Conservation (phyloP, 768 basidiomycete species). For the Pleurotus djamor region DNA sequence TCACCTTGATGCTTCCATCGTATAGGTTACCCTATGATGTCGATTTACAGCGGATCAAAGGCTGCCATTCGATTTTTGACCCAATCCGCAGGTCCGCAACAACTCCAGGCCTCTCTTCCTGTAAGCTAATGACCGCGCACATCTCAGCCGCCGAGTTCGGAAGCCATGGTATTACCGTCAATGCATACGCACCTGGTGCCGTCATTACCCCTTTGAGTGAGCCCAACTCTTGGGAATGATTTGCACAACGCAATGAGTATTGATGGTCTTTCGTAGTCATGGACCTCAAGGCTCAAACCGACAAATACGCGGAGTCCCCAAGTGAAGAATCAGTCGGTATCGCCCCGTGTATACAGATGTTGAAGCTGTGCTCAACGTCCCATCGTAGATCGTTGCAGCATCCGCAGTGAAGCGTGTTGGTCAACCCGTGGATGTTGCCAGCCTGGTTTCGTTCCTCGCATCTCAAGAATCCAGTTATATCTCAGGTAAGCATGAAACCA, state of each 20-base stretch:
- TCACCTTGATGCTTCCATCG: neutral
- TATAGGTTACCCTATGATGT: slow-evolving; percentile 8
- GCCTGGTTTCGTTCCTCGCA: slow-evolving; percentile 31
- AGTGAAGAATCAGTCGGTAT: slow-evolving; percentile 1
- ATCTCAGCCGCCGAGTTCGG: slow-evolving; percentile 34
- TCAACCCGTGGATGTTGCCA: slow-evolving; percentile 26
- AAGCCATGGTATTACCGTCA: slow-evolving; percentile 36
- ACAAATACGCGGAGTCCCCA: neutral
- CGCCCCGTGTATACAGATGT: too few relatives aligned
- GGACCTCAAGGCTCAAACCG: neutral
- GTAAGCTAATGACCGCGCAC: too few relatives aligned
- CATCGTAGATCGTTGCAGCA: slow-evolving; percentile 9
- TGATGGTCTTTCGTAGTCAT: neutral
- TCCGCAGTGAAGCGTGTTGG: slow-evolving; percentile 12
- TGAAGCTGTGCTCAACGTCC: too few relatives aligned
- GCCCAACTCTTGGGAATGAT: neutral
- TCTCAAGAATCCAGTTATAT: slow-evolving; percentile 28
- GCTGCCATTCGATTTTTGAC: slow-evolving; percentile 13
- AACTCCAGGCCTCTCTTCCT: too few relatives aligned
- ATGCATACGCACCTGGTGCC: slow-evolving; percentile 36
- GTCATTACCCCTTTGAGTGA: slow-evolving; percentile 12
- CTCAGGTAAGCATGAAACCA: slow-evolving; percentile 23
- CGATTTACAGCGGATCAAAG: slow-evolving; percentile 11
- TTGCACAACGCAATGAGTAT: neutral
- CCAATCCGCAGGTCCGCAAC: slow-evolving; percentile 15